Base-by-base conservation (phyloP, 2,329 filamentous ascomycete species). In the Colletotrichum tamarilloi region DNA sequence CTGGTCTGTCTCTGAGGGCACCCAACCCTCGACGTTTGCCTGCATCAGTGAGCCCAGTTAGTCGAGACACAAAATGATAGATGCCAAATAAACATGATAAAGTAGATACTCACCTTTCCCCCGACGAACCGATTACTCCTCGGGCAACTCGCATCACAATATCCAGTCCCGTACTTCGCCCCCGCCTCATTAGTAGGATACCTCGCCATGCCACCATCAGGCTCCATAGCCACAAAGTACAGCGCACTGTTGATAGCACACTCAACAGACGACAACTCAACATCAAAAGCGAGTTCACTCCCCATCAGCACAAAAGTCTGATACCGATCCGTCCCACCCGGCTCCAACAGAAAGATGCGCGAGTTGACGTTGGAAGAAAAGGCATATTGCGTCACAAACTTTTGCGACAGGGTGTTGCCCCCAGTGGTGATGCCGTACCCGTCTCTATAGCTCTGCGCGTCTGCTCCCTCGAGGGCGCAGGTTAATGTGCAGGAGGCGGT, bases 211-310 rank as follows among this genome's bases (percentile, higher is more conserved):
- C 87, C 88, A 72, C 87, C 88, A 67, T 89, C 86, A 28, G 83
- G 81, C 8, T 88, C 85, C 89, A 90, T 90, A 74, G 85, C 82
- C 19, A 87, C 84, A 62, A 90, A 86, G 82, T 92, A 92, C 49
- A 93, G 81, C 32, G 91, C 91, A 65, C 89, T 89, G 81, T 93
- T 93, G 74, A 93, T 81, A 66, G 92, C 92, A 77, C 92, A 93
- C 42, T 77, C 87, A 30, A 92, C 84, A 68, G 87, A 87, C 32
- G 90, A 92, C 35, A 92, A 86, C 78, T 93, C 91, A 19, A 92
- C 90, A 68, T 92, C 90, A 70, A 93, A 92, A 46, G 89, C 88
- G 78, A 93, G 89, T 80, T 93, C 91, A 77, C 90, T 85, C 81
- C 88, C 88, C 72, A 88, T 83, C 65, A 92, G 84, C 68, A 89